phyloP scores from a whole-genome alignment of 2,329 filamentous ascomycete genomes.

The Monilinia polystroma region DNA sequence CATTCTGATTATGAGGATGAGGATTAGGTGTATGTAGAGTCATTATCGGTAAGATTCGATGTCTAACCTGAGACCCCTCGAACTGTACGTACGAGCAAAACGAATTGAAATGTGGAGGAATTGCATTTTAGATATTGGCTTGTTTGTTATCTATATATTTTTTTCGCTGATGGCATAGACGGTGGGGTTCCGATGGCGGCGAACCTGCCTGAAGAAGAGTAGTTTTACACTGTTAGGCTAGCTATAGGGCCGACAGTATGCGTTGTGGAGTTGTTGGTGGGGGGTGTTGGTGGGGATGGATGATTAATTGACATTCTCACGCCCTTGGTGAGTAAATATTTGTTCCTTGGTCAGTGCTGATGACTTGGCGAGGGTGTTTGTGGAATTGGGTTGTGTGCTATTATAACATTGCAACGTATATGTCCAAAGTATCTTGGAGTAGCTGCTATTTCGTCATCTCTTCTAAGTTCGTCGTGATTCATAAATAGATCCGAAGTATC shows the following conservation, averaged over 20 bases:
- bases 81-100: too few relatives aligned
- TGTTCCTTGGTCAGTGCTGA: not conserved
- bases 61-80: too few relatives aligned
- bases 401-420: not conserved
- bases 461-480: not conserved
- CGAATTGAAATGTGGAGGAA: too few relatives aligned
- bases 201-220: not conserved
- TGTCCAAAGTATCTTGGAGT: too few relatives aligned
- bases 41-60: too few relatives aligned
- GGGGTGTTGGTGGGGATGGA: not conserved
- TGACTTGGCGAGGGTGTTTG: not conserved
- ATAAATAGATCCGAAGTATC: not conserved
- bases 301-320: not conserved
- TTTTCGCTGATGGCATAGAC: not conserved
- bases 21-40: too few relatives aligned
- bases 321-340: not conserved
- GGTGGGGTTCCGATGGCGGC: not conserved
- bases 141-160: not conserved
- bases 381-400: not conserved
- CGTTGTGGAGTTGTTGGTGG: not conserved
- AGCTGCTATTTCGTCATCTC: too few relatives aligned
- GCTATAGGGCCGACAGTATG: not conserved
- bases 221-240: not conserved
- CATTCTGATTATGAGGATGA: not conserved
- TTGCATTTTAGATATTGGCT: too few relatives aligned